Percentiles rank a stretch among this genome's conserved stretches.
Conservation (phyloP, 352 stramenopile species). For the Peronospora destructor region DNA sequence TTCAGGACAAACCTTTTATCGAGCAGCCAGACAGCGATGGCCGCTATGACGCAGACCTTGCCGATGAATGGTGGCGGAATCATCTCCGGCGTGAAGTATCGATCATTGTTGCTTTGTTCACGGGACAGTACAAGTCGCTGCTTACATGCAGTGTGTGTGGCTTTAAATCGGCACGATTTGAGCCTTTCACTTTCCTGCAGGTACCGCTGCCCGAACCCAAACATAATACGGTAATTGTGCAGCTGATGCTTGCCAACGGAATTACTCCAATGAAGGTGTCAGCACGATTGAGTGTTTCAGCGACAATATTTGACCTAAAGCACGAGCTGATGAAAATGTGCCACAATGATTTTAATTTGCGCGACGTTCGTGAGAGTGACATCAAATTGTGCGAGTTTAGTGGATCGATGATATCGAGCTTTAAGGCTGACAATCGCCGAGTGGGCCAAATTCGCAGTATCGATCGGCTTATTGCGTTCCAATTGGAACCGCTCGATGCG, state of each 20-base stretch:
- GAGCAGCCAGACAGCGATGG: conserved; percentile 96
- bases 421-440: conserved; percentile 80
- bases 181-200: conserved; percentile 89
- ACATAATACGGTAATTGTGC: conserved; percentile 75
- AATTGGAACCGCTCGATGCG: conserved; percentile 64
- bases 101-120: conserved; percentile 99
- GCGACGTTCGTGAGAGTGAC: conserved; percentile 55
- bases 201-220: conserved; percentile 83
- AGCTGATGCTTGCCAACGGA: conserved; percentile 66
- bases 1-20: conserved; percentile 95
- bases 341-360: conserved; percentile 61
- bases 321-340: conserved; percentile 79
- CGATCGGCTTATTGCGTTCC: conserved; percentile 79
- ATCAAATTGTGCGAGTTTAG: conserved; percentile 85
- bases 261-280: conserved; percentile 77
- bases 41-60: conserved; percentile 94
- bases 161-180: conserved; percentile 91
- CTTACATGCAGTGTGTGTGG: conserved; percentile 93
- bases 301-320: conserved; percentile 83
- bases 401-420: conserved; percentile 82
- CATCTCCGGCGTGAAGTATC: conserved; percentile 96
- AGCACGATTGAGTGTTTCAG: conserved; percentile 69
- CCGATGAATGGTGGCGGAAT: conserved; percentile 98
- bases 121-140: conserved; percentile 97
- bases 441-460: conserved; percentile 84